Evolutionary conservation across 345 rosid species (phyloP).

Genomic region (Sisymbrium altissimum): DNA sequence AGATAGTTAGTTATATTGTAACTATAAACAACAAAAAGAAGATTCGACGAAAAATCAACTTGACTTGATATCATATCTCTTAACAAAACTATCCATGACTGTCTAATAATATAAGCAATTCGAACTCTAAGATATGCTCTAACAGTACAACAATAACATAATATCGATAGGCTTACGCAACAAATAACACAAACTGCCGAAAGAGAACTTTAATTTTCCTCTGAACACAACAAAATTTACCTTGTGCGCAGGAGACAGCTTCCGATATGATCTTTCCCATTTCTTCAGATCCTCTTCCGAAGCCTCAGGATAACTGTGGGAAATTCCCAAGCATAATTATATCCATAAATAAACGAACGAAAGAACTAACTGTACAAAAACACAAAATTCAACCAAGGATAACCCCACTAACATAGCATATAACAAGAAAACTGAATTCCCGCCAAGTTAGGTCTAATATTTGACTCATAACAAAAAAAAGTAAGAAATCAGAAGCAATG

Average conservation of each 20-base stretch:
- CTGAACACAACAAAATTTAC: conserved; percentile 32
- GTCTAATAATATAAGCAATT: background rate
- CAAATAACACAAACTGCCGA: background rate
- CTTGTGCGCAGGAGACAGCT: conserved; percentile 78
- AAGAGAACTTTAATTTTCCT: background rate
- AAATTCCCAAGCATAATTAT: background rate
- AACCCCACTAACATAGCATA: background rate
- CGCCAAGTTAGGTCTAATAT: too few relatives aligned
- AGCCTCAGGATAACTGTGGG: conserved; percentile 77
- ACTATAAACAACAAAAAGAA: background rate
- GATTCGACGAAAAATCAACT: background rate
- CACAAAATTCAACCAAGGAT: background rate
- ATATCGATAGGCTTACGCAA: background rate
- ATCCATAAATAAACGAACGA: too few relatives aligned
- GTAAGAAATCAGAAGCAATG: background rate
- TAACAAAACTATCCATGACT: background rate
- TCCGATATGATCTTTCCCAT: conserved; percentile 74
- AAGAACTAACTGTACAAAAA: too few relatives aligned
- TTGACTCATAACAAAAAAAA: background rate
- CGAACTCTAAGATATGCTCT: background rate
- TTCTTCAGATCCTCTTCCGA: conserved; percentile 78
- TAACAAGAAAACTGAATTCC: background rate
- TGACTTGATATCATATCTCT: background rate
- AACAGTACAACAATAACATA: background rate
- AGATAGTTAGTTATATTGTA: background rate